Conservation (phyloP, 805 yeast species). For the Yamadazyma akitaensis region DNA sequence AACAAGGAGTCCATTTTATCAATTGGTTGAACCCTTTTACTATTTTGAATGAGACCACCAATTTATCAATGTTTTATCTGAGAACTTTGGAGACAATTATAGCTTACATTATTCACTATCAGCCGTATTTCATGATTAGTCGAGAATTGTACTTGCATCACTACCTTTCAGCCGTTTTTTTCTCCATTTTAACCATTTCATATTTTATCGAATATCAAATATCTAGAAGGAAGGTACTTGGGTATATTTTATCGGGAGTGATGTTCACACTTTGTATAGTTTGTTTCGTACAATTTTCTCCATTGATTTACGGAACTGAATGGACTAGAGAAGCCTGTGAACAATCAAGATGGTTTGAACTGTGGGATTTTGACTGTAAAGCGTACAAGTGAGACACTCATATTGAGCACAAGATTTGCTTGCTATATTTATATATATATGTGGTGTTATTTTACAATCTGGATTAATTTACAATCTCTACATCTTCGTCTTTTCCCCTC, state of each 20-base stretch:
- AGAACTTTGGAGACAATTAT: conserved; percentile 36
- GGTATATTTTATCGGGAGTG: conserved; percentile 20
- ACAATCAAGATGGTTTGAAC: conserved; percentile 27
- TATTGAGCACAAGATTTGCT: background rate
- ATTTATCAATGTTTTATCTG: conserved; percentile 16
- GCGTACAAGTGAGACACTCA: conserved; percentile 13
- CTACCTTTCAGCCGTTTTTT: conserved; percentile 50
- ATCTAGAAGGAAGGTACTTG: conserved; percentile 23
- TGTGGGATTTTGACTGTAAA: conserved; percentile 47
- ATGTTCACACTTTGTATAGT: conserved; percentile 17
- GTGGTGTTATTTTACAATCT: background rate
- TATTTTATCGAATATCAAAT: conserved; percentile 44
- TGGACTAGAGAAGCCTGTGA: conserved; percentile 47
- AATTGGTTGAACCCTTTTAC: conserved; percentile 31
- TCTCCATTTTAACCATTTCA: conserved; percentile 43
- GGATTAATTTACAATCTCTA: background rate
- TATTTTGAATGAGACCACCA: conserved; percentile 13
- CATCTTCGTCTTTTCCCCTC: background rate
- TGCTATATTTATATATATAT: background rate
- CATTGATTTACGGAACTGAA: conserved; percentile 44
- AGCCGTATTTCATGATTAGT: conserved; percentile 49
- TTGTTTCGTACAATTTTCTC: conserved; percentile 30
- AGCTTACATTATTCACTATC: conserved; percentile 58
- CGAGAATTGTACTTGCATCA: conserved; percentile 42
- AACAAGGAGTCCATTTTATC: conserved; percentile 19